A percentile compares a stretch with the other conserved stretches of the same genome.
Evolutionary conservation across 2,329 filamentous ascomycete species (phyloP).

Genomic region (Pezicula neosporulosa): DNA sequence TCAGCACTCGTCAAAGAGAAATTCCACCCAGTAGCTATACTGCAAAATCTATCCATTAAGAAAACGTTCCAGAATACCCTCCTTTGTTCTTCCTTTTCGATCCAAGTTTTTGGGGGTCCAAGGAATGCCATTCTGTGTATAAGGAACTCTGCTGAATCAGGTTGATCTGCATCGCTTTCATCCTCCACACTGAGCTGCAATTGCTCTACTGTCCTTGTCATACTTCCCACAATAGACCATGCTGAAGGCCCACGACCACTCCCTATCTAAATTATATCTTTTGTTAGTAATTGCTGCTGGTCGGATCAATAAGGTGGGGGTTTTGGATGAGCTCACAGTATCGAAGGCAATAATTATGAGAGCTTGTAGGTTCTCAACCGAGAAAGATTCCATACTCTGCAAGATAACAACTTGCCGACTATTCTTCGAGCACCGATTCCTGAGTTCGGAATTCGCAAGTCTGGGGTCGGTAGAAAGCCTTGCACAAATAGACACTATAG

Average conservation of each 20-base stretch:
- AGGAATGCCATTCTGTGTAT: constrained; percentile 35
- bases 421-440: constrained; percentile 14
- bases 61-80: constrained; percentile 35
- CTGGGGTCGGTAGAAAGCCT: constrained; percentile 14
- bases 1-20: constrained; percentile 30
- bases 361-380: constrained; percentile 32
- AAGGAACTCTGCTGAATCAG: constrained; percentile 19
- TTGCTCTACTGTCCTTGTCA: constrained; percentile 32
- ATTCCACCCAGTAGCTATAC: constrained; percentile 33
- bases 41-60: constrained; percentile 33
- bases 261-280: constrained; percentile 20
- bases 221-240: constrained; percentile 31
- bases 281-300: background rate
- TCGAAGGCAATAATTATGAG: constrained; percentile 32
- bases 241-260: constrained; percentile 30
- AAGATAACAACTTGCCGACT: constrained; percentile 24
- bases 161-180: constrained; percentile 12
- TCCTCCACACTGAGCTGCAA: constrained; percentile 30
- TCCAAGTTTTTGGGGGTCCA: constrained; percentile 24
- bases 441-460: constrained; percentile 10
- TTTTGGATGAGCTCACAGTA: constrained; percentile 17
- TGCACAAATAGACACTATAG: constrained; percentile 21
- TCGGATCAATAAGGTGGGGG: background rate
- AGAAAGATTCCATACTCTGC: constrained; percentile 30
- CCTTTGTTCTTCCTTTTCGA: constrained; percentile 31